Percentiles rank a stretch among this genome's conserved stretches.
phyloP scores from a whole-genome alignment of 2,329 filamentous ascomycete genomes.

The Colletotrichum somersetense region DNA sequence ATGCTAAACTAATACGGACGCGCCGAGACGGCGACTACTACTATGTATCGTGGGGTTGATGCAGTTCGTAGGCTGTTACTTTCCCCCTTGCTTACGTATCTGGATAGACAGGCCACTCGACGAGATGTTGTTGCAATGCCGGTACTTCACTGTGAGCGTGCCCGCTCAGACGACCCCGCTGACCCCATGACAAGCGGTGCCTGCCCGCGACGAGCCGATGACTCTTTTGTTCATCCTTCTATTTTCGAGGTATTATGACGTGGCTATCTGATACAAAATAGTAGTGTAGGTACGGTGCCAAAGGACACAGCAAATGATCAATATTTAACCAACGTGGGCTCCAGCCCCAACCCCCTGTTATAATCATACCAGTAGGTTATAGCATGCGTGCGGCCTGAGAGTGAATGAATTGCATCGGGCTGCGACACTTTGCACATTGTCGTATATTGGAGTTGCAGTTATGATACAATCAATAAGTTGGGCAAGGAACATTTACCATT shows the following conservation, averaged over 20 bases:
- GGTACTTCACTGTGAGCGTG: slow-evolving; percentile 8
- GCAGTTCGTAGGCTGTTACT: not conserved
- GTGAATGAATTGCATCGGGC: not conserved
- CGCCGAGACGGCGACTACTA: not conserved
- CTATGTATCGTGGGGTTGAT: slow-evolving; percentile 13
- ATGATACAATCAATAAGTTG: slow-evolving; percentile 4
- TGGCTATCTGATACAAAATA: not conserved
- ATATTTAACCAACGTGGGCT: slow-evolving; percentile 19
- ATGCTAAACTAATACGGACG: slow-evolving; percentile 1
- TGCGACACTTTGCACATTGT: not conserved
- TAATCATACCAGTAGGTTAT: not conserved
- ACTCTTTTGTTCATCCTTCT: not conserved
- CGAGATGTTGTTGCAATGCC: slow-evolving; percentile 11
- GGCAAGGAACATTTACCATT: slow-evolving; percentile 12
- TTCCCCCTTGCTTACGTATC: not conserved
- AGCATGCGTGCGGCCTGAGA: not conserved
- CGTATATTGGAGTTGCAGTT: not conserved
- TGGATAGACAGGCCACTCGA: slow-evolving; percentile 28
- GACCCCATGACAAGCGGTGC: slow-evolving; percentile 8
- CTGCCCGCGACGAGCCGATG: slow-evolving; percentile 7
- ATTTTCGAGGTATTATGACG: not conserved
- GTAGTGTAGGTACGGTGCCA: not conserved
- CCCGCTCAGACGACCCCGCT: slow-evolving; percentile 15
- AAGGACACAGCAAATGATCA: slow-evolving; percentile 20
- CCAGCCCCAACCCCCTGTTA: not conserved